phyloP scores from a whole-genome alignment of 1,284 basidiomycete species.

The Leccinum cinnamomeum region DNA sequence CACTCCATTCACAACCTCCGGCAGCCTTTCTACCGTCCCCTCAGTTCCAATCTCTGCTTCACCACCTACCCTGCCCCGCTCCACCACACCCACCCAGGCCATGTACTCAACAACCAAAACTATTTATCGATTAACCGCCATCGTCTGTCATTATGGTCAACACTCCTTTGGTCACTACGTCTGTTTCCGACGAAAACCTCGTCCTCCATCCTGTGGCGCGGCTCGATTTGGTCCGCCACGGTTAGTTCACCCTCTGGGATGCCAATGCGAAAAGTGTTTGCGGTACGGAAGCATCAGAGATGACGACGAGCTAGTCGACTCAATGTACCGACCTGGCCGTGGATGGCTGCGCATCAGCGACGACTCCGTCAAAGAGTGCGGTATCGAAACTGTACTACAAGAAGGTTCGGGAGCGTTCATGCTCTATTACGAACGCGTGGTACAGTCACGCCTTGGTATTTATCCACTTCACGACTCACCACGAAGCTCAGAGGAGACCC shows the following conservation, averaged over 20 bases:
- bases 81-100: constrained; percentile 55
- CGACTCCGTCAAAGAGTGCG: constrained; percentile 77
- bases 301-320: constrained; percentile 32
- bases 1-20: constrained; percentile 78
- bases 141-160: constrained; percentile 88
- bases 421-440: constrained; percentile 86
- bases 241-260: constrained; percentile 48
- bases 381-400: constrained; percentile 69
- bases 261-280: constrained; percentile 45
- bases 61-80: constrained; percentile 44
- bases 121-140: constrained; percentile 77
- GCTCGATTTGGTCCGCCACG: constrained; percentile 46
- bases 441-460: constrained; percentile 35
- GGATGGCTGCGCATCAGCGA: constrained; percentile 89
- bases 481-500: constrained; percentile 60
- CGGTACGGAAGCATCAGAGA: constrained; percentile 45
- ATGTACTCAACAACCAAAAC: constrained; percentile 52
- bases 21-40: constrained; percentile 67
- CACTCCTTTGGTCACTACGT: constrained; percentile 92
- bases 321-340: constrained; percentile 43
- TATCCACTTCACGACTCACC: constrained; percentile 36
- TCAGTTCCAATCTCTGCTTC: constrained; percentile 65
- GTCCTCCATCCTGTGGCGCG: constrained; percentile 35
- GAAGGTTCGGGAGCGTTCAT: constrained; percentile 81
- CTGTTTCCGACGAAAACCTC: constrained; percentile 82